Percentiles rank a stretch among this genome's conserved stretches.
These are phyloP conservation scores for Galerina sulciceps DNA, from an alignment of 768 basidiomycete species.

Conservation along the genomic window DNA sequence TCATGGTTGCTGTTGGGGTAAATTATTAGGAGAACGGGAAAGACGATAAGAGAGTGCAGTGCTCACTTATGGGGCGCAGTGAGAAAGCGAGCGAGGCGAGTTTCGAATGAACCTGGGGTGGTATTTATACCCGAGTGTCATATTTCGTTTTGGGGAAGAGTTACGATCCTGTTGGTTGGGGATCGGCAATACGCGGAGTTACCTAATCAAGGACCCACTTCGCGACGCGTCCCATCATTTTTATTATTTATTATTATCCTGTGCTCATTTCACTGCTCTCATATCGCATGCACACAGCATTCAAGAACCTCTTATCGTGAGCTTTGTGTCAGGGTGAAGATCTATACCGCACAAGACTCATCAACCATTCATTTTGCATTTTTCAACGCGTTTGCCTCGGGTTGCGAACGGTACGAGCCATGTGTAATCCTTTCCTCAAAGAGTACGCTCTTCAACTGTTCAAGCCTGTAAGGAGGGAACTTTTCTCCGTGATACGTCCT, in stretches of 20 bases:
- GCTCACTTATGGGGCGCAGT: conserved; percentile 40
- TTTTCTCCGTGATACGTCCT: too few species aligned
- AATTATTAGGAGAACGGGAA: conserved; percentile 5
- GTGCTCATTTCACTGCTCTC: too few species aligned
- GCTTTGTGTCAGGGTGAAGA: not conserved
- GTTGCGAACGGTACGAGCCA: not conserved
- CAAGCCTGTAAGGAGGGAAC: too few species aligned
- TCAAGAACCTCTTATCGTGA: too few species aligned
- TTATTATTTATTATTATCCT: not conserved
- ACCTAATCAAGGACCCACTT: conserved; percentile 1
- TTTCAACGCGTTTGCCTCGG: conserved; percentile 3
- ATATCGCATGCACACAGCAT: too few species aligned
- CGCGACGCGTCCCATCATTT: conserved; percentile 1
- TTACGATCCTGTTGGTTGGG: conserved; percentile 29
- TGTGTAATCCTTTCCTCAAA: too few species aligned
- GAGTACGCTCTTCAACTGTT: too few species aligned
- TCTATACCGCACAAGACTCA: too few species aligned
- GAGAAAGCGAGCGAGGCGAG: conserved; percentile 11
- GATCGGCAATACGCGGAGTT: conserved; percentile 26
- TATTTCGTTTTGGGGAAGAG: conserved; percentile 26
- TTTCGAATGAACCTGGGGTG: conserved; percentile 16
- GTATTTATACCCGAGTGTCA: conserved; percentile 32
- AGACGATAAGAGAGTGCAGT: conserved; percentile 14
- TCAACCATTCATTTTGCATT: not conserved
- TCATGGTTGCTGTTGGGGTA: conserved; percentile 35